Conservation (phyloP, 2,329 filamentous ascomycete species). For the Ophiostoma australiae region DNA sequence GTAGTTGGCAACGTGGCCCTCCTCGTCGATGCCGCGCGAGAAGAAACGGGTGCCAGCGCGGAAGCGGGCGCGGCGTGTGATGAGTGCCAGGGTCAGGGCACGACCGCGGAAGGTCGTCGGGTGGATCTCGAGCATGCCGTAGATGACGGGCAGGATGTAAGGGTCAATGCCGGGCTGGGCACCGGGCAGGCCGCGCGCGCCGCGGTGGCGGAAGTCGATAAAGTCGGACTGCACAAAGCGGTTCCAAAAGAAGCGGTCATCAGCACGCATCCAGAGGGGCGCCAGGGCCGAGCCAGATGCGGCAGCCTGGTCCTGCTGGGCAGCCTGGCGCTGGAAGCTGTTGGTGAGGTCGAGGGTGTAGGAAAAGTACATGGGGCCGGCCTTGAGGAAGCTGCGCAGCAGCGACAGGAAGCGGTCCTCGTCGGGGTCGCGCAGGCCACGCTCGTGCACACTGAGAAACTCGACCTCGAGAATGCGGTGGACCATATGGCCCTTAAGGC, state of each 20-base stretch:
- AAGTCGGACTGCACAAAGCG: constrained; percentile 85
- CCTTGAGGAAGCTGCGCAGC: constrained; percentile 74
- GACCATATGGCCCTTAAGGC: constrained; percentile 91
- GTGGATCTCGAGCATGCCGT: constrained; percentile 89
- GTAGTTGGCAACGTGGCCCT: constrained; percentile 96
- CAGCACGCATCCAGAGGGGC: constrained; percentile 85
- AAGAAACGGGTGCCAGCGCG: constrained; percentile 91
- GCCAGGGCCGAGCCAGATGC: constrained; percentile 31
- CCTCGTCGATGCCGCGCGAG: constrained; percentile 85
- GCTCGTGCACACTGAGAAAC: constrained; percentile 88
- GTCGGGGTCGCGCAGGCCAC: constrained; percentile 83
- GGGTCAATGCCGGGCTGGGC: constrained; percentile 76
- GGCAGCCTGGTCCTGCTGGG: constrained; percentile 54
- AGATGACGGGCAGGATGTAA: constrained; percentile 92
- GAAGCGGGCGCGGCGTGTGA: constrained; percentile 82
- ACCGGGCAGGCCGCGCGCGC: constrained; percentile 58
- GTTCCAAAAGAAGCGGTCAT: constrained; percentile 99
- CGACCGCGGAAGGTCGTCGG: constrained; percentile 81
- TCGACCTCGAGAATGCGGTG: constrained; percentile 91
- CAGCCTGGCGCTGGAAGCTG: constrained; percentile 88
- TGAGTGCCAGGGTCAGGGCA: constrained; percentile 76
- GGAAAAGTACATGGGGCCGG: constrained; percentile 93
- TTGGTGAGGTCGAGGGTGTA: constrained; percentile 97
- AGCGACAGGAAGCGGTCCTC: constrained; percentile 86
- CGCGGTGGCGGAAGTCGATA: constrained; percentile 73